Evolutionary conservation across 371 early-diverging fungal species (phyloP).

Genomic region (Mortierella sp.): DNA sequence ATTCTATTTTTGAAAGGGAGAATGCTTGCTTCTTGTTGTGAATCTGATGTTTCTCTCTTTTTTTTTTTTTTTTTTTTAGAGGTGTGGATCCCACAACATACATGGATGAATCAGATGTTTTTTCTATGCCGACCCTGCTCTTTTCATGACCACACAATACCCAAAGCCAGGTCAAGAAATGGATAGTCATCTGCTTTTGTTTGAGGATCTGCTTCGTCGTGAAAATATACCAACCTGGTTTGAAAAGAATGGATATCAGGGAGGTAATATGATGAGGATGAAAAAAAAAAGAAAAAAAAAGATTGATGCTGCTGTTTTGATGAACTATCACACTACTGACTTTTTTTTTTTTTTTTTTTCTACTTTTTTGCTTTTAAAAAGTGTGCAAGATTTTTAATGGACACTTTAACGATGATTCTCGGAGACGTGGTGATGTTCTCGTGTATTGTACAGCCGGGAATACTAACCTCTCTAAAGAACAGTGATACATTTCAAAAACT

Average conservation of each 20-base stretch:
- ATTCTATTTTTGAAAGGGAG: not conserved
- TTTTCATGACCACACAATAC: constrained; percentile 58
- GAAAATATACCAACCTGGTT: constrained; percentile 27
- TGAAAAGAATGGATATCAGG: constrained; percentile 58
- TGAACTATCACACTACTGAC: not conserved
- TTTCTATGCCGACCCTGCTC: constrained; percentile 76
- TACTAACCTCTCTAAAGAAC: not conserved
- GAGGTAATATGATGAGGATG: no score
- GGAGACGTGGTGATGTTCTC: constrained; percentile 86
- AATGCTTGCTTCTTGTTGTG: no score
- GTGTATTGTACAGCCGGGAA: constrained; percentile 61
- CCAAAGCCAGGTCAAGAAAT: constrained; percentile 40
- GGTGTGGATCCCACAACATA: constrained; percentile 52
- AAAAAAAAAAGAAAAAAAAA: not conserved
- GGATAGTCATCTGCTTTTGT: constrained; percentile 75
- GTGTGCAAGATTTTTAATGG: constrained; percentile 90
- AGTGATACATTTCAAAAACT: no score
- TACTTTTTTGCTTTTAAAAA: constrained; percentile 36
- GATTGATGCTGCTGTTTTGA: no score
- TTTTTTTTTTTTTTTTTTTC: constrained; percentile 16
- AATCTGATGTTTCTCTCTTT: not conserved
- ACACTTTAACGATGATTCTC: constrained; percentile 84
- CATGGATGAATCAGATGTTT: constrained; percentile 84
- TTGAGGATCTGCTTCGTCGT: constrained; percentile 61
- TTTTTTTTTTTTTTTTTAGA: constrained; percentile 10